Conservation (phyloP, 345 rosid species). For the Aquilaria sinensis region DNA sequence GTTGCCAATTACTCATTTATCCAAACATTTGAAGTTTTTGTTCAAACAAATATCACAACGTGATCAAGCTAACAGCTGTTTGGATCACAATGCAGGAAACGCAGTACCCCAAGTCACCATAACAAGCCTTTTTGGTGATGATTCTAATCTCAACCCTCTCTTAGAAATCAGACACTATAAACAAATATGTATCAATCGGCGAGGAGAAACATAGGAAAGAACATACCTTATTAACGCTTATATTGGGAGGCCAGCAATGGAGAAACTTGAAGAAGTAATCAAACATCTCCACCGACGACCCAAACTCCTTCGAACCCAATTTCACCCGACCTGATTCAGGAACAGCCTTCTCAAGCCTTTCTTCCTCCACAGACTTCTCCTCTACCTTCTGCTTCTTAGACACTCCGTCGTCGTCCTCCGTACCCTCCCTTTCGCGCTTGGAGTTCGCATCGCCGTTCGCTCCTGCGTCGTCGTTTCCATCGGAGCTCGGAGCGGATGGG, state of each 20-base stretch:
- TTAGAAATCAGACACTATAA: too few species aligned
- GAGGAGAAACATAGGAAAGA: neutral
- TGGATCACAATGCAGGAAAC: too few species aligned
- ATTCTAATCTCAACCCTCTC: too few species aligned
- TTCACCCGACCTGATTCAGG: constrained; percentile 28
- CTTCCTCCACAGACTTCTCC: constrained; percentile 26
- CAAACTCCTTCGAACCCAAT: constrained; percentile 84
- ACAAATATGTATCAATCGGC: too few species aligned
- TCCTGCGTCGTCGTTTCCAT: constrained; percentile 13
- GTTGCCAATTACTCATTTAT: too few species aligned
- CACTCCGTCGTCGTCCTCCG: constrained; percentile 20
- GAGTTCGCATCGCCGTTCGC: constrained; percentile 13
- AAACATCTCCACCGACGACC: constrained; percentile 65
- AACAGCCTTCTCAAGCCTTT: constrained; percentile 21
- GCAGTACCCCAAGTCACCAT: too few species aligned
- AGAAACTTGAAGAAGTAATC: constrained; percentile 60
- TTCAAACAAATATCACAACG: too few species aligned
- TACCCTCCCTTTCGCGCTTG: constrained; percentile 39
- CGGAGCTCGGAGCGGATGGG: constrained; percentile 10
- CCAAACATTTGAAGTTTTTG: too few species aligned
- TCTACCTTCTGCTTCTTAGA: constrained; percentile 54
- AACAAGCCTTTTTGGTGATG: too few species aligned
- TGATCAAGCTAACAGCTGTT: too few species aligned
- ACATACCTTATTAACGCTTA: constrained; percentile 60
- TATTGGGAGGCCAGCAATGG: constrained; percentile 60